Base-by-base conservation (phyloP, 768 basidiomycete species). In the Trichaptum fuscoviolaceum region DNA sequence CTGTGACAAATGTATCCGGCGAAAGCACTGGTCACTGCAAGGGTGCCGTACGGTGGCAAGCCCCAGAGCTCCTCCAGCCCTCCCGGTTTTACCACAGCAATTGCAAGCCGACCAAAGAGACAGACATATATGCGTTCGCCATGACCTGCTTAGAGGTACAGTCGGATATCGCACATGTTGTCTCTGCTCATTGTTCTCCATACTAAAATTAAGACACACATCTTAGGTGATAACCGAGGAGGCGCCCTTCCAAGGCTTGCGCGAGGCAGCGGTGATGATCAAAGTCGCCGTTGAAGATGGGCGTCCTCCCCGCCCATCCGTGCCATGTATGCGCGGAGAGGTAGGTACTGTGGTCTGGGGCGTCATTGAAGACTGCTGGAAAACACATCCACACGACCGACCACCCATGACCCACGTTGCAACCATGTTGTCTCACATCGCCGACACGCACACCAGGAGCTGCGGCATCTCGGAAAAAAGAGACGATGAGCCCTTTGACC, bases 91-190 rank as follows among this genome's bases (percentile, higher is more conserved):
- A 68, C 61, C 66, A 63, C 69, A 67, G 52, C 66, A 9, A 61
- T 5, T 7, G 24, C 12, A n/a, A 17, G n/a, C 20, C 68, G 18
- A 70, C 68, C 7, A 70, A 70, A 62, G 63, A 65, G 24, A 63
- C 68, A 7, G 72, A 73, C 58, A 65, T 72, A 24, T 73, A 72
- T 35, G 69, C 64, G 8, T 72, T 71, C 52, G 67, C 64, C 4
- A 62, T 71, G 42, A 36, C 69, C 23, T 64, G 62, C 17, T 58
- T 69, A 35, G 71, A 73, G 64, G 72, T 71, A 52, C 15, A n/a
- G n/a, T n/a, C n/a, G n/a, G n/a, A n/a, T n/a, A n/a, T n/a, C n/a
- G 30, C 12, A 25, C 57, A 1, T 1, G 62, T 12, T 17, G 26
- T 12, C 5, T 65, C 24, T 23, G 15, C 42, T 12, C 12, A 3